Evolutionary conservation across 1,139 yeast genomes (phyloP).

Genomic region (Tardiomyces digboiensis): DNA sequence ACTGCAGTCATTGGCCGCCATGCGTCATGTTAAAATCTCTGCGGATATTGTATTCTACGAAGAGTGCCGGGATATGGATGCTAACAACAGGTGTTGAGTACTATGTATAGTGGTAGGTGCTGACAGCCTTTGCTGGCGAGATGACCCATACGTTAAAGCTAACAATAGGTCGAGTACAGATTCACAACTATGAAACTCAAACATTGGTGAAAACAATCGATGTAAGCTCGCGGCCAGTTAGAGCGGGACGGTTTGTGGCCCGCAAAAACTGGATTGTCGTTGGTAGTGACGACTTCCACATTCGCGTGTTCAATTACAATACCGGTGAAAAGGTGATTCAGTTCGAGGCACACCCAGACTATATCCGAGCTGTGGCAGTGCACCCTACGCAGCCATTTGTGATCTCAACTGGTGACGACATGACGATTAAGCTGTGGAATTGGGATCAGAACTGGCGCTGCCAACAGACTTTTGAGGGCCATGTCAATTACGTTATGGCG

Average conservation of each 20-base stretch:
- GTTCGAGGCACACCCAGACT: constrained; percentile 98
- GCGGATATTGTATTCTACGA: no score
- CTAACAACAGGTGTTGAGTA: constrained; percentile 5
- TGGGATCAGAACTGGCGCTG: constrained; percentile 93
- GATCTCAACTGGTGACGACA: constrained; percentile 86
- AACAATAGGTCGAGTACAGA: constrained; percentile 53
- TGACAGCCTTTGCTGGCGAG: constrained; percentile 79
- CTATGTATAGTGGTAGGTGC: constrained; percentile 23
- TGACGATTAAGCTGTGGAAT: constrained; percentile 89
- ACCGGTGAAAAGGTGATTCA: constrained; percentile 92
- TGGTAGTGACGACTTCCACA: constrained; percentile 92
- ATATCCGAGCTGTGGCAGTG: constrained; percentile 84
- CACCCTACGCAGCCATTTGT: constrained; percentile 91
- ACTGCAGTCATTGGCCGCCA: no score
- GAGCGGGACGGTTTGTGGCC: constrained; percentile 92
- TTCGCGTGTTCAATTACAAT: constrained; percentile 88
- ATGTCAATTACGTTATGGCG: constrained; percentile 91
- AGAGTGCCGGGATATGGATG: no score
- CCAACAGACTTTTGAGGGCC: constrained; percentile 92
- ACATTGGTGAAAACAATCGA: constrained; percentile 61
- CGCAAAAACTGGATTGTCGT: constrained; percentile 97
- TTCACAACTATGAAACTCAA: constrained; percentile 85
- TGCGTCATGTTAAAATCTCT: no score
- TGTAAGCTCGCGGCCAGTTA: constrained; percentile 89
- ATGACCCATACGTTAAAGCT: no score